Evolutionary conservation across 192 early-diverging fungal species (phyloP).

Genomic region (Spinellus fusiger): DNA sequence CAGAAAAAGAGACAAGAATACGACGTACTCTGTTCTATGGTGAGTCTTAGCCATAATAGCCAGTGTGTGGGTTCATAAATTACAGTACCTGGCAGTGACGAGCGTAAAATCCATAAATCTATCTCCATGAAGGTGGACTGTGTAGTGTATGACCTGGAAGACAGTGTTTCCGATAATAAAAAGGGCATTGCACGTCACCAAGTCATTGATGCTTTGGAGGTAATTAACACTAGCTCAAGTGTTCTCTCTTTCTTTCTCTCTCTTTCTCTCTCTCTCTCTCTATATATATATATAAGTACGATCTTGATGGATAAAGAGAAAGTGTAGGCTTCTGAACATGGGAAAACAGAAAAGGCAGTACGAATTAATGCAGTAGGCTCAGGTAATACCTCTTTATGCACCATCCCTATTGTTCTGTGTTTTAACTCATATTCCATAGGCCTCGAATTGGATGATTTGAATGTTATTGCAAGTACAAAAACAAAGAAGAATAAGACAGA

Average conservation of each 20-base stretch:
- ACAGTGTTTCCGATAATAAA: conserved; percentile 77
- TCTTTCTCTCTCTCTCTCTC: conserved; percentile 7
- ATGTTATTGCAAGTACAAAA: conserved; percentile 54
- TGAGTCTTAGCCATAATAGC: neutral
- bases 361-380: conserved; percentile 85
- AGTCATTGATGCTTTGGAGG: conserved; percentile 63
- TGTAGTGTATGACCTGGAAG: conserved; percentile 90
- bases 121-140: conserved; percentile 65
- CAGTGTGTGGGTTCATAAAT: neutral
- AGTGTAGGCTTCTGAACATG: conserved; percentile 52
- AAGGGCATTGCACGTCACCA: conserved; percentile 74
- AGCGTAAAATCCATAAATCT: conserved; percentile 80
- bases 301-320: neutral
- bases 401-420: no score
- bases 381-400: no score
- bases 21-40: no score
- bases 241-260: neutral
- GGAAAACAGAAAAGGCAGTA: conserved; percentile 77
- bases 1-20: neutral
- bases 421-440: conserved; percentile 40
- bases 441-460: conserved; percentile 72
- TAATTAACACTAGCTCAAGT: conserved; percentile 15
- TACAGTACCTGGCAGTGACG: conserved; percentile 79
- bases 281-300: neutral
- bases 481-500: neutral